Base-by-base conservation (phyloP, 2,329 filamentous ascomycete species). In the Zarea fungicola region DNA sequence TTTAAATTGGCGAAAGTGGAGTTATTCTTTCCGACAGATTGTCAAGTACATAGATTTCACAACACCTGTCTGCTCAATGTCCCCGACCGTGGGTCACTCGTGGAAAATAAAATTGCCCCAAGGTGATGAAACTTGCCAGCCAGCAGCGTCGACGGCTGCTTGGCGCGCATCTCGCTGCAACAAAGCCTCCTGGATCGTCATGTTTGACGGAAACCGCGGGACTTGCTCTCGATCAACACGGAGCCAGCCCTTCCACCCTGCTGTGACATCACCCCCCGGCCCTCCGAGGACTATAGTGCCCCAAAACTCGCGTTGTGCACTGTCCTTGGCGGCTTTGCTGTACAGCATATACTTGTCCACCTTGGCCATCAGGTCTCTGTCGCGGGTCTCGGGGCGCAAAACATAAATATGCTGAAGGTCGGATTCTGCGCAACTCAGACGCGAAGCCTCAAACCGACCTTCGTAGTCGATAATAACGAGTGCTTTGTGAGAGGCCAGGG, bases 401-500 rank as follows among this genome's bases (percentile, higher is more conserved):
- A 81, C 60, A 56, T 81, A 72, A 29, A 80, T 64, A 54, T 82
- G 35, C 50, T 48, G 56, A 59, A 74, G 43, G 54, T 54, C n/a
- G n/a, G n/a, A n/a, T n/a, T n/a, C n/a, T n/a, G n/a, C n/a, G n/a
- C n/a, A n/a, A n/a, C n/a, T n/a, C 7, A 81, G 65, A 2, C 72
- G 67, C 6, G 72, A 73, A 2, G 72, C 63, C 50, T 83, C 78
- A 53, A 85, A 84, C 8, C 72, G 70, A 8, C 67, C 66, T 39
- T 80, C 77, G 2, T 75, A 60, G 55, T 84, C 81, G 41, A 85
- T 58, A 6, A 85, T 55, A 1, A 77, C 65, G 7, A 84, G 59
- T 6, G 76, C 65, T 57, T 77, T 75, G 26, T 58, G 54, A 0
- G 70, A 63, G n/a, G 82, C 64, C 31, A 83, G 67, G 2, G 67